Percentiles rank a stretch among this genome's conserved stretches.
phyloP scores from a whole-genome alignment of 179 eudicot species.

The Drosera spatulata region DNA sequence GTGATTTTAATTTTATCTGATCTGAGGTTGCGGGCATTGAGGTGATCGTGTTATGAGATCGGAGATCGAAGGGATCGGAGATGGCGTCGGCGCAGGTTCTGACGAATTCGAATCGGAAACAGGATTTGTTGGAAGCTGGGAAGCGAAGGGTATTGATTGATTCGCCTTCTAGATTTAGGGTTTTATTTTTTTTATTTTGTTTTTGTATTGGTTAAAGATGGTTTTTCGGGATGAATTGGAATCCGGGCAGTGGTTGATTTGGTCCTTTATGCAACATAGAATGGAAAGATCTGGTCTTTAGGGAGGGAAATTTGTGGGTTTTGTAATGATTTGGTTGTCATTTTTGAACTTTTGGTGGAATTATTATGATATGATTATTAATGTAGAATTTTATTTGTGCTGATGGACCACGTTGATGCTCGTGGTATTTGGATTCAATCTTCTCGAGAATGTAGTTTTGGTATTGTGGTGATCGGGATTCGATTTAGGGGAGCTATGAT shows the following conservation, averaged over 20 bases:
- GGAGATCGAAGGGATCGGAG: constrained; percentile 7
- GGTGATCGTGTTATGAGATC: constrained; percentile 24
- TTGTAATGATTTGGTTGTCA: not conserved
- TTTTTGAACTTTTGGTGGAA: not conserved
- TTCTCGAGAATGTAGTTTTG: too few relatives aligned
- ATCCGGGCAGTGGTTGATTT: not conserved
- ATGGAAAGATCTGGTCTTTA: not conserved
- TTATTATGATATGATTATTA: not conserved
- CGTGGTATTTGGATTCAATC: not conserved
- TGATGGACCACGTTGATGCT: not conserved
- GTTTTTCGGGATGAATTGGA: not conserved
- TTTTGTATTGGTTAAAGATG: not conserved
- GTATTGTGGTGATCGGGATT: not conserved
- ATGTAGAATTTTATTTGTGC: not conserved
- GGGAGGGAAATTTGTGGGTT: not conserved
- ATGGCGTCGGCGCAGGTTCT: constrained; percentile 68
- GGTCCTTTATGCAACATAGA: not conserved
- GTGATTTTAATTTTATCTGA: not conserved
- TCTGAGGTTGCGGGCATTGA: constrained; percentile 54
- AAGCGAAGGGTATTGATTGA: constrained; percentile 42
- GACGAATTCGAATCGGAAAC: constrained; percentile 32
- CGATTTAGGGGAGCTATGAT: not conserved
- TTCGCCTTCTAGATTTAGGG: not conserved
- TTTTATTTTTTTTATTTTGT: not conserved
- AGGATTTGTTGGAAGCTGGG: constrained; percentile 82